Conservation (phyloP, 495 filamentous ascomycete species). For the Podospora conica region DNA sequence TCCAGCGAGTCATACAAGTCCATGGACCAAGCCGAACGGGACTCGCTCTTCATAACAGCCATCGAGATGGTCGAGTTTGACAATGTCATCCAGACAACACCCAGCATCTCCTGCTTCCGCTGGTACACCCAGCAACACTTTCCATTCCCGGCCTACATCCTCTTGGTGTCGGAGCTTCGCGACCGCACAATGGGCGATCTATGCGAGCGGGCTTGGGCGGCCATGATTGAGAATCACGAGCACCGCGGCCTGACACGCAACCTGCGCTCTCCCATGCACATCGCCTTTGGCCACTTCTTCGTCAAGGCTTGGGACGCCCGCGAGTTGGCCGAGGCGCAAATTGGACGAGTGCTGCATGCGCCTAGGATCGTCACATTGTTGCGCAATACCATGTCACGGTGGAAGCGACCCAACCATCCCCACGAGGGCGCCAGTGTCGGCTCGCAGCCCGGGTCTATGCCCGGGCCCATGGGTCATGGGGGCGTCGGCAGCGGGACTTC, state of each 20-base stretch:
- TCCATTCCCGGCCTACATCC: constrained; percentile 50
- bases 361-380: constrained; percentile 39
- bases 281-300: constrained; percentile 43
- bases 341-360: constrained; percentile 33
- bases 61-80: constrained; percentile 49
- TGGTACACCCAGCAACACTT: constrained; percentile 51
- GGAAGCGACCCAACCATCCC: constrained; percentile 12
- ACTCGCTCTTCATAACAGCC: constrained; percentile 41
- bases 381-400: constrained; percentile 26
- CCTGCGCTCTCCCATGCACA: constrained; percentile 45
- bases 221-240: constrained; percentile 45
- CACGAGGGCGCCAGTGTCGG: neutral
- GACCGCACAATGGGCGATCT: constrained; percentile 42
- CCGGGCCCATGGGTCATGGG: neutral
- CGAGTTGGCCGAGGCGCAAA: constrained; percentile 36
- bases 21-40: constrained; percentile 35
- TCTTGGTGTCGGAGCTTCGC: constrained; percentile 44
- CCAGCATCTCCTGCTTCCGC: constrained; percentile 40
- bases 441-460: neutral
- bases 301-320: constrained; percentile 51
- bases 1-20: constrained; percentile 17
- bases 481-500: neutral
- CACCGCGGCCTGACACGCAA: constrained; percentile 36
- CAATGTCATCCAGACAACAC: constrained; percentile 41
- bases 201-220: constrained; percentile 48